Evolutionary conservation across 1,139 yeast species (phyloP).

Genomic region (Ogataea hybrid): DNA sequence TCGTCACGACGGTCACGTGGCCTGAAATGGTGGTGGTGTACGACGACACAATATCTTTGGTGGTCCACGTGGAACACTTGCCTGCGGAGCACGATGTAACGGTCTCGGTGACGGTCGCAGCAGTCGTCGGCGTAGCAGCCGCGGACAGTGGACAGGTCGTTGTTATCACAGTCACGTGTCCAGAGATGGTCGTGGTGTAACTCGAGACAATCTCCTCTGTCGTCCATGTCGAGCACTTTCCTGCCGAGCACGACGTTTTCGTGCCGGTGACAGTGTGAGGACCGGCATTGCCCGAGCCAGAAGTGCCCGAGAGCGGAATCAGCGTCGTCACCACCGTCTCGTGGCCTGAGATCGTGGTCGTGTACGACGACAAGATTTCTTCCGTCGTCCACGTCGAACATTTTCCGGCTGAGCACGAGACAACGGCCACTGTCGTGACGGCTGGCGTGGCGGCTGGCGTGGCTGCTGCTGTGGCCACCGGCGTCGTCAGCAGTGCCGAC

Average conservation of each 20-base stretch:
- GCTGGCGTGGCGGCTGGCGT: neutral
- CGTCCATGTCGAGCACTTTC: slow-evolving; percentile 19
- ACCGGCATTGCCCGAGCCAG: neutral
- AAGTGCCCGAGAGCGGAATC: slow-evolving; percentile 12
- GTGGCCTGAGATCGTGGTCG: slow-evolving; percentile 18
- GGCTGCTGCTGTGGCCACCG: too few relatives aligned
- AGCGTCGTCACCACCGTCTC: slow-evolving; percentile 19
- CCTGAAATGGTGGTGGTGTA: slow-evolving; percentile 27
- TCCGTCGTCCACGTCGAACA: slow-evolving; percentile 21
- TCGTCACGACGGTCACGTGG: slow-evolving; percentile 20
- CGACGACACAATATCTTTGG: slow-evolving; percentile 20
- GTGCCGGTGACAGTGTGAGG: slow-evolving; percentile 11
- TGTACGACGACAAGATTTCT: slow-evolving; percentile 23
- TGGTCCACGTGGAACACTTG: slow-evolving; percentile 19
- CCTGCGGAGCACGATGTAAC: slow-evolving; percentile 22
- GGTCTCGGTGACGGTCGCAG: slow-evolving; percentile 14
- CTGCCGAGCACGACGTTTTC: slow-evolving; percentile 20
- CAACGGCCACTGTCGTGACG: slow-evolving; percentile 12
- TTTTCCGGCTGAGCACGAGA: slow-evolving; percentile 18
- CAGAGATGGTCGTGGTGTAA: slow-evolving; percentile 22
- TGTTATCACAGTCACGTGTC: slow-evolving; percentile 17
- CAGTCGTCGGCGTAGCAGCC: slow-evolving; percentile 10
- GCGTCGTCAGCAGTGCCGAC: too few relatives aligned
- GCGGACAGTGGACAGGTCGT: slow-evolving; percentile 19
- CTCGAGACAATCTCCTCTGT: slow-evolving; percentile 21